Base-by-base conservation (phyloP, 2,329 filamentous ascomycete genomes). In the Salinomyces thailandicus region DNA sequence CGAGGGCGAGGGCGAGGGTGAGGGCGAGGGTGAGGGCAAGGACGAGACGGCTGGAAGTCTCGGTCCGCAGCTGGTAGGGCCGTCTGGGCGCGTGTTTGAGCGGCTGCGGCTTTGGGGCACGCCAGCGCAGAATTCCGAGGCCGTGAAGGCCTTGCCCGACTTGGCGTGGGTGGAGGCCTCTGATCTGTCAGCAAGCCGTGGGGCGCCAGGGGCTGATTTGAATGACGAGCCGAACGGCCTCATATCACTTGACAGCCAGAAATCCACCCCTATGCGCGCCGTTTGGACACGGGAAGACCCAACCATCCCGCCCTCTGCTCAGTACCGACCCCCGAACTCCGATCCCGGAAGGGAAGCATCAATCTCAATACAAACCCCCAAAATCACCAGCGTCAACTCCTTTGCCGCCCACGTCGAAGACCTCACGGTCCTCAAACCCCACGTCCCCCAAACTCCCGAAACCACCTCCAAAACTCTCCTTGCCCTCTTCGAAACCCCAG, bases 81-180 rank as follows among this genome's bases (percentile, higher is more conserved):
- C 2, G 12, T n/a, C 11, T 18, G 16, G 6, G 11, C 17, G 31
- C 33, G 19, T 29, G 19, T 35, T 51, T 46, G 36, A 45, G n/a
- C 39, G 35, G 15, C 31, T 53, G 5, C 42, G 41, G 4, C 38
- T 53, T 17, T 41, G 37, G 18, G 51, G 51, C 14, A 46, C 42
- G 15, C 30, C 39, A 5, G 36, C 17, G 9, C 32, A 52, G 27
- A 51, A 47, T 31, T 37, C 37, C 2, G 36, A 40, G 12, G 49
- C 41, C 13, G 40, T 46, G 11, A 28, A 36, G 8, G 18, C 49
- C 2, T 33, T 52, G 19, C 47, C 42, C 7, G 26, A 40, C 5
- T 22, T 49, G 17, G 26, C 47, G 1, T n/a, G n/a, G n/a, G n/a
- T n/a, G n/a, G n/a, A n/a, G n/a, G n/a, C n/a, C n/a, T n/a, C n/a